These are phyloP conservation scores for Gossypium lobatum DNA, from an alignment of 441 rosid genomes.

Conservation along the genomic window DNA sequence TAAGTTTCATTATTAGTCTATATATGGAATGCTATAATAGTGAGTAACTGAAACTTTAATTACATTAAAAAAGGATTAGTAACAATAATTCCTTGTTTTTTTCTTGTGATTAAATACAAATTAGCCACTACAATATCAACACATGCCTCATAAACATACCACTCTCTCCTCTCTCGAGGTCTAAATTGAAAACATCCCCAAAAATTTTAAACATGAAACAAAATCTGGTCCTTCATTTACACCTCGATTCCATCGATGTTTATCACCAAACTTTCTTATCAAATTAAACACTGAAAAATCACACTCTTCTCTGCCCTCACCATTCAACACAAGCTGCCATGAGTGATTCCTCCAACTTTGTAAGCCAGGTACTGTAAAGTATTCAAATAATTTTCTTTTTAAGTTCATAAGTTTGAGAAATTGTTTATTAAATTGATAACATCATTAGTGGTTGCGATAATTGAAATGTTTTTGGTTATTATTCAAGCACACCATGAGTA, in stretches of 20 bases:
- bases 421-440: neutral
- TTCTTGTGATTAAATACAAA: neutral
- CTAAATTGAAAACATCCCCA: neutral
- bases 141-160: neutral
- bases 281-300: neutral
- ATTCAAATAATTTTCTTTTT: neutral
- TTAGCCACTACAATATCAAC: neutral
- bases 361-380: neutral
- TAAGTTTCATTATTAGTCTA: no score
- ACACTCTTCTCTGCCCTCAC: neutral
- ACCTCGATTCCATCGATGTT: conserved; percentile 7
- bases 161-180: neutral
- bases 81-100: no score
- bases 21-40: neutral
- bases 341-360: conserved; percentile 1
- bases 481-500: no score
- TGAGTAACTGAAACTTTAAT: neutral
- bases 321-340: neutral
- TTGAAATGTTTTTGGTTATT: no score
- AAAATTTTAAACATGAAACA: neutral
- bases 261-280: neutral
- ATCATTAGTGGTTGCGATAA: no score
- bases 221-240: neutral
- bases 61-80: no score
- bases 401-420: neutral